A percentile compares a stretch with the other conserved stretches of the same genome.
Conservation (phyloP, 2,329 filamentous ascomycete species). For the Biscogniauxia sp. region DNA sequence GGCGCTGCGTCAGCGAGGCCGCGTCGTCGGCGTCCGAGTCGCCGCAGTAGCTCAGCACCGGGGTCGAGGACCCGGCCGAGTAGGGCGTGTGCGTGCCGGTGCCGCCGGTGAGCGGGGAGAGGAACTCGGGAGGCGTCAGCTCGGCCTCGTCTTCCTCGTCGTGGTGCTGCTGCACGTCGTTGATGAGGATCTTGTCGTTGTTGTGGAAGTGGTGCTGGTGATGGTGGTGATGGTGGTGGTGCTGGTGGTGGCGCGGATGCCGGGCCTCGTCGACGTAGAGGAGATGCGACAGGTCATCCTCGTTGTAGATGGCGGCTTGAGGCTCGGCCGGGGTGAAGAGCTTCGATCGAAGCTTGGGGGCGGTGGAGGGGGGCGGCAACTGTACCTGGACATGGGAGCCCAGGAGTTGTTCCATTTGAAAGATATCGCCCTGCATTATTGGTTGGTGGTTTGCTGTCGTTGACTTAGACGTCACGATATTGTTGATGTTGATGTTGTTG, state of each 20-base stretch:
- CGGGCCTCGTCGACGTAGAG: conserved; percentile 25
- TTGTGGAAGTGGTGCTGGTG: conserved; percentile 16
- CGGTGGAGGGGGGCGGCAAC: conserved; percentile 1
- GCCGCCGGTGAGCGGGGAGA: conserved; percentile 10
- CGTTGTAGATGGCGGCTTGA: conserved; percentile 30
- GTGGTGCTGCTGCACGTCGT: conserved; percentile 14
- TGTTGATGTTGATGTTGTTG: too few relatives aligned
- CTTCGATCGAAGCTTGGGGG: background rate
- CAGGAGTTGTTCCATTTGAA: conserved; percentile 25
- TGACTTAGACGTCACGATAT: conserved; percentile 9
- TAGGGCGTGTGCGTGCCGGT: conserved; percentile 14
- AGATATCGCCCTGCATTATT: conserved; percentile 31
- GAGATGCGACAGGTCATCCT: conserved; percentile 31
- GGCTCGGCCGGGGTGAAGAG: conserved; percentile 5
- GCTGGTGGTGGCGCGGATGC: conserved; percentile 17
- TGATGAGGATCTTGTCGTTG: conserved; percentile 24
- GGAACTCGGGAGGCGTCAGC: conserved; percentile 14
- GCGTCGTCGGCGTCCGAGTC: conserved; percentile 20
- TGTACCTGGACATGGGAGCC: conserved; percentile 8
- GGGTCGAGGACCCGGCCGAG: conserved; percentile 11
- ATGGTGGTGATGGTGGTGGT: conserved; percentile 12
- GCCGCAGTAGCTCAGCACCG: conserved; percentile 28
- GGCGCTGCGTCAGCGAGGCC: conserved; percentile 9
- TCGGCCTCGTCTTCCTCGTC: conserved; percentile 1
- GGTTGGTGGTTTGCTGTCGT: conserved; percentile 3